phyloP scores from a whole-genome alignment of 805 yeast genomes.

The baker's yeast (Saccharomyces cerevisiae) region DNA sequence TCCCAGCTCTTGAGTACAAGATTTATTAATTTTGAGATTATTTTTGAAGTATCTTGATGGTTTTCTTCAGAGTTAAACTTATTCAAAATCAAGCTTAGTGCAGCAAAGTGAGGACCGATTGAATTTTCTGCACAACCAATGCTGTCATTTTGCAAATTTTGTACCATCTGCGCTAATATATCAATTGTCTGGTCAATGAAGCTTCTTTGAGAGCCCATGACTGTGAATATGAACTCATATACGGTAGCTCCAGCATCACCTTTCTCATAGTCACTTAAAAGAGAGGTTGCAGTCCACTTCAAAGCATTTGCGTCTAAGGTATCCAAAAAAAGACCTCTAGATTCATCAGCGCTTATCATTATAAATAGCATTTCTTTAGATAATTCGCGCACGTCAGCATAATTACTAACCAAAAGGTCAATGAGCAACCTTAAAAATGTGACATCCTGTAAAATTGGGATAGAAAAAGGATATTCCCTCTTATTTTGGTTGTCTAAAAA shows the following conservation, averaged over 20 bases:
- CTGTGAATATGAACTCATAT: conserved; percentile 41
- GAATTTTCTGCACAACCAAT: conserved; percentile 42
- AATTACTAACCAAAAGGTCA: conserved; percentile 60
- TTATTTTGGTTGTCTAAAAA: conserved; percentile 37
- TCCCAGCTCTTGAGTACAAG: conserved; percentile 29
- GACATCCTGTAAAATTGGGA: conserved; percentile 35
- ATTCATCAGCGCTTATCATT: conserved; percentile 17
- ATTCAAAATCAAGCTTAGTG: conserved; percentile 42
- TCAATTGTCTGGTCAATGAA: conserved; percentile 30
- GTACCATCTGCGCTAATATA: conserved; percentile 30
- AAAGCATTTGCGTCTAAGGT: conserved; percentile 9
- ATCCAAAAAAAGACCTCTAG: neutral
- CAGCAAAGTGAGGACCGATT: conserved; percentile 63
- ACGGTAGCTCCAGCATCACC: conserved; percentile 76
- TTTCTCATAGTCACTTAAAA: conserved; percentile 43
- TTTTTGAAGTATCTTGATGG: neutral
- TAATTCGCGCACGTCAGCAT: conserved; percentile 61
- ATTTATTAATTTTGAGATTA: conserved; percentile 4
- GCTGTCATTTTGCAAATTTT: conserved; percentile 31
- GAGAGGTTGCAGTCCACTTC: conserved; percentile 25
- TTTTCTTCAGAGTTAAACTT: conserved; percentile 13
- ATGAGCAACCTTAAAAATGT: conserved; percentile 42
- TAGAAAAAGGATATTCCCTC: conserved; percentile 41
- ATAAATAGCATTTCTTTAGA: conserved; percentile 41
- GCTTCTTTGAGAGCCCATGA: conserved; percentile 24